Conservation (phyloP, 305 asterid genomes). For the Solanum hybrid region DNA sequence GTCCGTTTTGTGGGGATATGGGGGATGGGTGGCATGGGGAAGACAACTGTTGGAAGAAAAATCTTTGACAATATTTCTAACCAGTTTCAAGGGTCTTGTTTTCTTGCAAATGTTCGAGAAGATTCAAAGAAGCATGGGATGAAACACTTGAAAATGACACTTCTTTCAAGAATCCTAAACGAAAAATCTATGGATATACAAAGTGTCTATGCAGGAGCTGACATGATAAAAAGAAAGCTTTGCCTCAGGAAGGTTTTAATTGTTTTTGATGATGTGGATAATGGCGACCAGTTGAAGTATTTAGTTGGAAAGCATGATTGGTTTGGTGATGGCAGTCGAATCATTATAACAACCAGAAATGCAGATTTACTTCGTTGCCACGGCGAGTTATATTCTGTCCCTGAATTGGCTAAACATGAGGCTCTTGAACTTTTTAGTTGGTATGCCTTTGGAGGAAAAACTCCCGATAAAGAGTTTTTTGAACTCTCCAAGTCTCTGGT, state of each 20-base stretch:
- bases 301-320: too few relatives aligned
- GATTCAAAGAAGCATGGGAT: neutral
- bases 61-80: neutral
- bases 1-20: neutral
- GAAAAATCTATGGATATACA: neutral
- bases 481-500: too few relatives aligned
- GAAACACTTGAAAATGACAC: neutral
- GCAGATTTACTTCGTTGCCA: too few relatives aligned
- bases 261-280: slow-evolving; percentile 5
- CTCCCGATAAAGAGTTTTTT: too few relatives aligned
- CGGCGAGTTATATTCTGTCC: too few relatives aligned
- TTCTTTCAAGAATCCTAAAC: neutral
- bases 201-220: neutral
- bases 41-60: neutral
- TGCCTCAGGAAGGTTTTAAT: neutral
- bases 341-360: too few relatives aligned
- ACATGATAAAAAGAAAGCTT: neutral
- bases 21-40: slow-evolving; percentile 2
- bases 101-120: neutral
- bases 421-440: too few relatives aligned
- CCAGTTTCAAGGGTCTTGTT: neutral
- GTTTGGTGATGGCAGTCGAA: too few relatives aligned
- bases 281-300: neutral
- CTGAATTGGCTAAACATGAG: too few relatives aligned
- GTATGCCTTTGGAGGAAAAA: too few relatives aligned